Evolutionary conservation across 768 basidiomycete genomes (phyloP).

Genomic region (Boletus eberwhitei): DNA sequence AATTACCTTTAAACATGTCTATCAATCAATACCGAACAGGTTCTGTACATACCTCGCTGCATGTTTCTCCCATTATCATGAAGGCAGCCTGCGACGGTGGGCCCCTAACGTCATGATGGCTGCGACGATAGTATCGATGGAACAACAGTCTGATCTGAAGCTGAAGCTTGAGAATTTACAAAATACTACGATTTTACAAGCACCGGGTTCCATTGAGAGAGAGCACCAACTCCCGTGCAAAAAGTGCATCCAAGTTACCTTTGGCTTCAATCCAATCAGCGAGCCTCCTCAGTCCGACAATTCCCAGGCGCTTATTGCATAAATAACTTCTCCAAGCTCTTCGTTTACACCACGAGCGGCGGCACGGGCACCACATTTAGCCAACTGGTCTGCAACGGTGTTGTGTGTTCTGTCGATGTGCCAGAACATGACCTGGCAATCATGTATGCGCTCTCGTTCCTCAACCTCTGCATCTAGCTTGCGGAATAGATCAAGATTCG

Average conservation of each 20-base stretch:
- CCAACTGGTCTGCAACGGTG: slow-evolving; percentile 18
- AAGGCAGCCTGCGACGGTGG: too few species aligned
- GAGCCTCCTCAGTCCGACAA: not conserved
- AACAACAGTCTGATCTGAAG: too few species aligned
- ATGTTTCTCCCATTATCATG: too few species aligned
- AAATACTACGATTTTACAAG: not conserved
- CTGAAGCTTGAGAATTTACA: not conserved
- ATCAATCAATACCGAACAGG: too few species aligned
- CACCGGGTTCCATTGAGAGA: not conserved
- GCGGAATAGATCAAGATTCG: slow-evolving; percentile 8
- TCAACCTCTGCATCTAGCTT: not conserved
- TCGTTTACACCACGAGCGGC: too few species aligned
- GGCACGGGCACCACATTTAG: slow-evolving; percentile 13
- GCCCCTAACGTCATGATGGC: too few species aligned
- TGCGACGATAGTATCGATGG: too few species aligned
- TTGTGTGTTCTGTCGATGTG: slow-evolving; percentile 25
- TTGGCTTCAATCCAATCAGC: not conserved
- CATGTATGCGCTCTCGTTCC: not conserved
- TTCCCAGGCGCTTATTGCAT: not conserved
- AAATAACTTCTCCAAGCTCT: not conserved
- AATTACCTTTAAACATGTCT: too few species aligned
- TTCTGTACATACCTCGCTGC: too few species aligned
- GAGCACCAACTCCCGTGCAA: not conserved
- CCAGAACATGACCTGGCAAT: slow-evolving; percentile 22
- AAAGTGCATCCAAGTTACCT: not conserved